phyloP scores from a whole-genome alignment of 2,329 filamentous ascomycete genomes.

The Clonostachys byssicola region DNA sequence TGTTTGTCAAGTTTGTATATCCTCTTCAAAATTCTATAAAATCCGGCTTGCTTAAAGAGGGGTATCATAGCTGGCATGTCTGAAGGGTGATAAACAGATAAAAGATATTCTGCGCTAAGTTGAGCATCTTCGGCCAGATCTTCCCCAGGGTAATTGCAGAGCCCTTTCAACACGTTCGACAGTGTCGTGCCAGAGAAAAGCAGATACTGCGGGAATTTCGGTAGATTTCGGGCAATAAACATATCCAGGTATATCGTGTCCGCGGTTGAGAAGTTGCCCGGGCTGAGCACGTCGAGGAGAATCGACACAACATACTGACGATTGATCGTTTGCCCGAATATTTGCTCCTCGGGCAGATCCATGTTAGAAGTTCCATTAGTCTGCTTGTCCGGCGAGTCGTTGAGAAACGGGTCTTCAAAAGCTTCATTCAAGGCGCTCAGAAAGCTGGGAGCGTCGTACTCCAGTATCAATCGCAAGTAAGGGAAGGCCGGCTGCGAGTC shows the following conservation, averaged over 20 bases:
- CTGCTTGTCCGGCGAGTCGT: constrained; percentile 66
- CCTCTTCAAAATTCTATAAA: constrained; percentile 88
- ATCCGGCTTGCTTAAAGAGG: constrained; percentile 73
- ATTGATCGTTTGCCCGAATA: constrained; percentile 70
- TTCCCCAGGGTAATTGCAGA: constrained; percentile 78
- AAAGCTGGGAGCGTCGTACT: constrained; percentile 87
- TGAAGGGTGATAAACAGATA: constrained; percentile 89
- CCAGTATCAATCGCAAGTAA: constrained; percentile 77
- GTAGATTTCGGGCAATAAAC: constrained; percentile 93
- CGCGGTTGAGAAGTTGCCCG: constrained; percentile 67
- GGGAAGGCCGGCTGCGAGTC: constrained; percentile 73
- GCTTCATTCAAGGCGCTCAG: constrained; percentile 95
- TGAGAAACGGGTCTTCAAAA: constrained; percentile 92
- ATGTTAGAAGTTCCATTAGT: constrained; percentile 44
- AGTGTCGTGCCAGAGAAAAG: constrained; percentile 83
- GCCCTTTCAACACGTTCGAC: constrained; percentile 72
- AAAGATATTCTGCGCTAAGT: constrained; percentile 90
- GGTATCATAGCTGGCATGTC: constrained; percentile 74
- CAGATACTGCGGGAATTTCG: constrained; percentile 95
- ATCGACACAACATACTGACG: constrained; percentile 92
- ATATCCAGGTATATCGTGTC: constrained; percentile 96
- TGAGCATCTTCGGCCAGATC: constrained; percentile 91
- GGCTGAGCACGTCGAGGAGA: constrained; percentile 83
- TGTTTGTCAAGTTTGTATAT: constrained; percentile 78
- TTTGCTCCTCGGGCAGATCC: constrained; percentile 59